Evolutionary conservation across 2,329 filamentous ascomycete species (phyloP).

Genomic region (Calonectria hawksworthii): DNA sequence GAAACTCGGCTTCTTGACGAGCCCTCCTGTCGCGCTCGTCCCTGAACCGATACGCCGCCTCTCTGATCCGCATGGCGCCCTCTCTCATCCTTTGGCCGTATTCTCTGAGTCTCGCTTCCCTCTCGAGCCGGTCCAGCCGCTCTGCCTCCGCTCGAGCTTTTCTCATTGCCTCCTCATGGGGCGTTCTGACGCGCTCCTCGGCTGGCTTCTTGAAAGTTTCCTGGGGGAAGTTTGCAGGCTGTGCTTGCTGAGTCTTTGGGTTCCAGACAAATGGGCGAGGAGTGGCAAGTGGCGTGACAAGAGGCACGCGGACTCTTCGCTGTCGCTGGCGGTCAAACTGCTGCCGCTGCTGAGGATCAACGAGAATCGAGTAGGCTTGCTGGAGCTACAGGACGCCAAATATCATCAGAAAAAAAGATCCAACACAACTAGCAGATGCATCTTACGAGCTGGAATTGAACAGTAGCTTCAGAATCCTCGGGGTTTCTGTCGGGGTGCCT

Average conservation of each 20-base stretch:
- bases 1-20: neutral
- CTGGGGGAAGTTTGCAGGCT: neutral
- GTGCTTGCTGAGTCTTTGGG: neutral
- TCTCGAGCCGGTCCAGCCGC: neutral
- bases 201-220: neutral
- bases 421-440: neutral
- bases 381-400: neutral
- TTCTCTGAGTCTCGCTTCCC: constrained; percentile 4
- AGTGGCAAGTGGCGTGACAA: neutral
- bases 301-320: neutral
- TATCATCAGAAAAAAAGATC: neutral
- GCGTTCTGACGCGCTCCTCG: neutral
- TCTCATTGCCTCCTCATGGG: neutral
- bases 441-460: constrained; percentile 20
- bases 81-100: constrained; percentile 13
- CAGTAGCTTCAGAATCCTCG: constrained; percentile 3
- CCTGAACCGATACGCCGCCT: constrained; percentile 11
- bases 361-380: constrained; percentile 16
- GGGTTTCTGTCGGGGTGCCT: constrained; percentile 19
- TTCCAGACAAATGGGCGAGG: neutral
- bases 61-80: constrained; percentile 6
- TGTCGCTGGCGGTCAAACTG: constrained; percentile 10
- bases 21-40: constrained; percentile 9
- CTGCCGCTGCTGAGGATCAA: constrained; percentile 5
- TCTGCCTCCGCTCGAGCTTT: constrained; percentile 3